Conservation (phyloP, 2,329 filamentous ascomycete species). For the Aspergillus melleus region DNA sequence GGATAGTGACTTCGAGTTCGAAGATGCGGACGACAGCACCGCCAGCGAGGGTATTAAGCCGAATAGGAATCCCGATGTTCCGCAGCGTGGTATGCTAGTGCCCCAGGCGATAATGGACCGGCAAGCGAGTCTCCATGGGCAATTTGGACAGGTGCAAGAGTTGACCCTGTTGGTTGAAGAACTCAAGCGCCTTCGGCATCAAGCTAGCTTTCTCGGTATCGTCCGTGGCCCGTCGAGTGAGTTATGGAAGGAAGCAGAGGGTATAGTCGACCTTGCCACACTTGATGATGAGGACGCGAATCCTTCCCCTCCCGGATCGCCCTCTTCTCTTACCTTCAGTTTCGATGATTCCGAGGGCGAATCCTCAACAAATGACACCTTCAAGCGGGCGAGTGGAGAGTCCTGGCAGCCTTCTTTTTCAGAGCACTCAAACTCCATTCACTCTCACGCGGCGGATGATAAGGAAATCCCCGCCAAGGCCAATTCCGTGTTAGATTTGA, state of each 20-base stretch:
- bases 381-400: constrained; percentile 32
- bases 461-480: constrained; percentile 59
- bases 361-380: constrained; percentile 35
- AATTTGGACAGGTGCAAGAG: constrained; percentile 64
- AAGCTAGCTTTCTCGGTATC: constrained; percentile 55
- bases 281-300: constrained; percentile 61
- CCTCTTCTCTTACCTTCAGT: constrained; percentile 59
- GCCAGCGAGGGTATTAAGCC: constrained; percentile 43
- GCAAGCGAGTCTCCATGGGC: constrained; percentile 64
- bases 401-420: constrained; percentile 32
- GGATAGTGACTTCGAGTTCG: constrained; percentile 69
- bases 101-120: constrained; percentile 64
- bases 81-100: constrained; percentile 47
- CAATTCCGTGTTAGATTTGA: constrained; percentile 61
- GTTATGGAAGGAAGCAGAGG: constrained; percentile 65
- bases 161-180: constrained; percentile 66
- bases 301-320: constrained; percentile 51
- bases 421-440: constrained; percentile 26
- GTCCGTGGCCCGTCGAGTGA: constrained; percentile 54
- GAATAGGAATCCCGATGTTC: constrained; percentile 15
- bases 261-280: constrained; percentile 66
- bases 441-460: constrained; percentile 45
- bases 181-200: constrained; percentile 60
- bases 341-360: constrained; percentile 59
- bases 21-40: constrained; percentile 49